phyloP scores from a whole-genome alignment of 495 filamentous ascomycete genomes.

The Penicillium cataractarum region DNA sequence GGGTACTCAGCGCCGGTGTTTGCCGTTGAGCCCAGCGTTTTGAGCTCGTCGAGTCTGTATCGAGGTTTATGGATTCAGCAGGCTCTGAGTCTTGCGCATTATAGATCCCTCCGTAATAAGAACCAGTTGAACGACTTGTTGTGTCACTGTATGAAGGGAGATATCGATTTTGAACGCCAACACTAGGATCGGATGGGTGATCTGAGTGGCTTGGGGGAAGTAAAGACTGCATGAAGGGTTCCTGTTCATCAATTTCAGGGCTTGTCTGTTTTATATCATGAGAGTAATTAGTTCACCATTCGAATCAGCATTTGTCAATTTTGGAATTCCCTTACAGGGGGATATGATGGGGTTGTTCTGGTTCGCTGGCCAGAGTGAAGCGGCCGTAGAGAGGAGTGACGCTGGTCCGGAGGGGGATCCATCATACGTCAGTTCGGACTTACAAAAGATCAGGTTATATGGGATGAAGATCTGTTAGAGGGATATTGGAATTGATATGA shows the following conservation, averaged over 20 bases:
- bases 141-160: conserved; percentile 6
- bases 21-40: conserved; percentile 5
- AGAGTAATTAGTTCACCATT: background rate
- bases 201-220: background rate
- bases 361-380: background rate
- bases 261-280: background rate
- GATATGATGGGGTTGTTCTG: background rate
- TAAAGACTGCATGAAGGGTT: conserved; percentile 8
- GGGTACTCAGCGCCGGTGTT: background rate
- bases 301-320: background rate
- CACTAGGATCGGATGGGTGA: background rate
- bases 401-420: background rate
- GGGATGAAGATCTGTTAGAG: too few relatives aligned
- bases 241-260: conserved; percentile 5
- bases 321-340: background rate
- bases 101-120: background rate
- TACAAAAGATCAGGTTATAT: background rate
- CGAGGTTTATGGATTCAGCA: background rate
- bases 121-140: background rate
- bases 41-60: background rate
- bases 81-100: background rate
- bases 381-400: background rate
- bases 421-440: background rate
- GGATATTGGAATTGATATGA: background rate
- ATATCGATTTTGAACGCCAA: conserved; percentile 1